Percentiles rank a stretch among this genome's conserved stretches.
These are phyloP conservation scores for Chlorella vulgaris DNA, from an alignment of 139 green algal genomes.

Conservation along the genomic window DNA sequence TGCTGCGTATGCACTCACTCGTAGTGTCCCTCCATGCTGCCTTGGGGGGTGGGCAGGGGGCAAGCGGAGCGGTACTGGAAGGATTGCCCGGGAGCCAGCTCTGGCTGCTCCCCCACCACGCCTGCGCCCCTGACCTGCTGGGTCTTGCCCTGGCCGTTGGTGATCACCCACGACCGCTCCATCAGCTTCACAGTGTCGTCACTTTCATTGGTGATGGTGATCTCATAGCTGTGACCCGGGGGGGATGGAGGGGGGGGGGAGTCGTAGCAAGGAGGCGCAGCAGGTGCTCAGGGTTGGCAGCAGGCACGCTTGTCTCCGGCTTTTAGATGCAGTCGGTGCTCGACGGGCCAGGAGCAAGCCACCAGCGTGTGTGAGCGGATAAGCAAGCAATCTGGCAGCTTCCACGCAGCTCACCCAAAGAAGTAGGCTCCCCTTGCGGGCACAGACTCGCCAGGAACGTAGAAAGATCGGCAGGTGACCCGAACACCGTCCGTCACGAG, in stretches of 20 bases:
- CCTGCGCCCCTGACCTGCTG: slow-evolving; percentile 64
- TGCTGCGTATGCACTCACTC: too few relatives aligned
- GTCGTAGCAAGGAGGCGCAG: background rate
- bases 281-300: too few relatives aligned
- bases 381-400: too few relatives aligned
- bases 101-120: slow-evolving; percentile 81
- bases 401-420: slow-evolving; percentile 27
- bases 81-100: slow-evolving; percentile 64
- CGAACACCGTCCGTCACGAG: slow-evolving; percentile 33
- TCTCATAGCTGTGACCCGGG: slow-evolving; percentile 24
- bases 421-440: background rate
- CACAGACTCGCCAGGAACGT: background rate
- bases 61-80: slow-evolving; percentile 75
- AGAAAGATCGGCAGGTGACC: slow-evolving; percentile 28
- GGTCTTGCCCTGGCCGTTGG: slow-evolving; percentile 10
- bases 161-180: slow-evolving; percentile 34
- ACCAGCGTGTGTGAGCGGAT: too few relatives aligned
- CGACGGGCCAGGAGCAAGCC: too few relatives aligned
- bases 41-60: slow-evolving; percentile 63
- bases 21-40: slow-evolving; percentile 77
- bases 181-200: slow-evolving; percentile 37
- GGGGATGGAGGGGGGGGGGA: too few relatives aligned
- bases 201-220: slow-evolving; percentile 34
- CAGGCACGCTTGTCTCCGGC: too few relatives aligned
- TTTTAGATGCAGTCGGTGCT: too few relatives aligned